These are phyloP conservation scores for Erodium maritimum DNA, from an alignment of 345 rosid genomes.

Conservation along the genomic window DNA sequence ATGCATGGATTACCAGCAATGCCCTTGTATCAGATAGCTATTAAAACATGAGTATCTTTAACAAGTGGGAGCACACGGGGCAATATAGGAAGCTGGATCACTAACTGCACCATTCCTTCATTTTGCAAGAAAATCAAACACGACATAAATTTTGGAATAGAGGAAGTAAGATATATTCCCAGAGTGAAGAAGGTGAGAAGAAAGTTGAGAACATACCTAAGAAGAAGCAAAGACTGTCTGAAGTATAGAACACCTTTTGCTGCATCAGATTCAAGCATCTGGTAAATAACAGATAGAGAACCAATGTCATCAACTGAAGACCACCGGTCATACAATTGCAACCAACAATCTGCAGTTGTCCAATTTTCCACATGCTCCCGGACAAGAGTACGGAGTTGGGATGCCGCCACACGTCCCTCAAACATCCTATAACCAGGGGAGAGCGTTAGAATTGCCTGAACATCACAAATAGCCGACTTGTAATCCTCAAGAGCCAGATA, in stretches of 20 bases:
- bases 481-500: conserved; percentile 82
- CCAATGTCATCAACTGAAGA: conserved; percentile 95
- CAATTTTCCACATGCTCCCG: conserved; percentile 81
- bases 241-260: conserved; percentile 84
- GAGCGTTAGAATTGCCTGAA: conserved; percentile 85
- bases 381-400: conserved; percentile 78
- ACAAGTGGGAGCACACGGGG: no score
- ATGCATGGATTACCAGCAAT: no score
- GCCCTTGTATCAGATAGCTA: no score
- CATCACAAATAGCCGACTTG: conserved; percentile 77
- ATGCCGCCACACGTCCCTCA: conserved; percentile 84
- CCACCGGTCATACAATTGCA: conserved; percentile 92
- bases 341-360: conserved; percentile 98
- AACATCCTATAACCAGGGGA: conserved; percentile 85
- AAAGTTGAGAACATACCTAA: conserved; percentile 39
- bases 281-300: conserved; percentile 93
- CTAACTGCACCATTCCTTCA: no score
- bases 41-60: no score
- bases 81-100: no score
- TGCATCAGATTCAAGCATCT: conserved; percentile 97
- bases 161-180: no score
- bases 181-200: no score
- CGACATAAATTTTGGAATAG: no score
- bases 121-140: no score
- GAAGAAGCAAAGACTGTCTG: conserved; percentile 89